Evolutionary conservation across 768 basidiomycete species (phyloP).

Genomic region (Psilocybe subaeruginosa): DNA sequence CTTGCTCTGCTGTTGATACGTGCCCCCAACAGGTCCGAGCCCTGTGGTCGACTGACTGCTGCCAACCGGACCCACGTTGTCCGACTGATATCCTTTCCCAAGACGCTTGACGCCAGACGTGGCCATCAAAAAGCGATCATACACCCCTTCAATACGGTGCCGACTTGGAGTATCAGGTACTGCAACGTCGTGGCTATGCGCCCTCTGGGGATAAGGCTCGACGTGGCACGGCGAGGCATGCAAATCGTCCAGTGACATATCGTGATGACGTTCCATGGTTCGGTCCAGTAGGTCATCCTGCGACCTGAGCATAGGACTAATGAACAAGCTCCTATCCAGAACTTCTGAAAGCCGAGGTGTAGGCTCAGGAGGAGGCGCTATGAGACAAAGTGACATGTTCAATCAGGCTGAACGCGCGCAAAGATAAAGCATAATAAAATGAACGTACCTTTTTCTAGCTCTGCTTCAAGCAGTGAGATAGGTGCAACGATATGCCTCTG

Average conservation of each 20-base stretch:
- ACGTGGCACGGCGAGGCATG: slow-evolving; percentile 65
- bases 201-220: slow-evolving; percentile 62
- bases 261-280: slow-evolving; percentile 28
- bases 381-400: slow-evolving; percentile 7
- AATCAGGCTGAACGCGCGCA: neutral
- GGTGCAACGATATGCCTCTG: slow-evolving; percentile 64
- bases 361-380: slow-evolving; percentile 42
- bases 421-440: slow-evolving; percentile 24
- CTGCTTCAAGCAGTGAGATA: slow-evolving; percentile 63
- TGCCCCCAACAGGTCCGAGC: slow-evolving; percentile 12
- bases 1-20: slow-evolving; percentile 32
- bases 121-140: slow-evolving; percentile 84
- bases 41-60: slow-evolving; percentile 25
- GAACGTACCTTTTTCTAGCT: slow-evolving; percentile 62
- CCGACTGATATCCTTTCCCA: slow-evolving; percentile 82
- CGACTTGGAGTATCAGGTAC: slow-evolving; percentile 59
- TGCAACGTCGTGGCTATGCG: slow-evolving; percentile 34
- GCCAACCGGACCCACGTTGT: slow-evolving; percentile 48
- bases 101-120: slow-evolving; percentile 79
- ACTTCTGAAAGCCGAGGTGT: slow-evolving; percentile 66
- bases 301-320: slow-evolving; percentile 51
- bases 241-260: slow-evolving; percentile 53
- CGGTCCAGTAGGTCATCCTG: slow-evolving; percentile 40
- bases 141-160: slow-evolving; percentile 71
- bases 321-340: slow-evolving; percentile 70